Percentiles rank a stretch among this genome's conserved stretches.
Evolutionary conservation across 2,329 filamentous ascomycete genomes (phyloP).

Genomic region (Aspergillus flavus): DNA sequence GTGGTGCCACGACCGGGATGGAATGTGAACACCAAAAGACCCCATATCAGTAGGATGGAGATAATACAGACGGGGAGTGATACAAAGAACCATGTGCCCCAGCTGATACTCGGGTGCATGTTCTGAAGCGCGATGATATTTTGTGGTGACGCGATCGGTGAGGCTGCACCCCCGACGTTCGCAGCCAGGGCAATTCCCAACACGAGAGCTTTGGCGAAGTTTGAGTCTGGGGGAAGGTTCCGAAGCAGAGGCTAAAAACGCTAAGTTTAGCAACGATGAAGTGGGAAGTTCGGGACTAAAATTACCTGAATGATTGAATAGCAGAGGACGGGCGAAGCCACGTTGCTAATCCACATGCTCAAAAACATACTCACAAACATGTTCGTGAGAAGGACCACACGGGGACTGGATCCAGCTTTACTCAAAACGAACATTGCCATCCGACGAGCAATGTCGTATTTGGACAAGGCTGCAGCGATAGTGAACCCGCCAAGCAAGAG

Average conservation of each 20-base stretch:
- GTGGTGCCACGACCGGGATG: slow-evolving; percentile 80
- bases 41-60: slow-evolving; percentile 85
- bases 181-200: slow-evolving; percentile 93
- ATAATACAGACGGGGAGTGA: slow-evolving; percentile 89
- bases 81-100: slow-evolving; percentile 97
- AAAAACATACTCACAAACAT: slow-evolving; percentile 99
- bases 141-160: slow-evolving; percentile 94
- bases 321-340: slow-evolving; percentile 93
- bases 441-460: slow-evolving; percentile 96
- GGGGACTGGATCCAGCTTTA: slow-evolving; percentile 89
- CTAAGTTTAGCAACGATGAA: background rate
- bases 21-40: slow-evolving; percentile 82
- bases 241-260: slow-evolving; percentile 80
- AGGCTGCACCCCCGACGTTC: slow-evolving; percentile 95
- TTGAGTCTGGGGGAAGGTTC: slow-evolving; percentile 84
- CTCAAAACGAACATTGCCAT: slow-evolving; percentile 95
- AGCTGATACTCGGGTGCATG: slow-evolving; percentile 88
- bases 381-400: slow-evolving; percentile 89
- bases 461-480: slow-evolving; percentile 89
- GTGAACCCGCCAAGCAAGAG: slow-evolving; percentile 94
- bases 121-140: slow-evolving; percentile 96
- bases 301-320: slow-evolving; percentile 92
- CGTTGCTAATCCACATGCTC: slow-evolving; percentile 99
- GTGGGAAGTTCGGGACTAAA: slow-evolving; percentile 1
- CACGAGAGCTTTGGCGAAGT: slow-evolving; percentile 93